These are phyloP conservation scores for Geranomyces michiganensis DNA, from an alignment of 192 early-diverging fungal genomes.

Conservation along the genomic window DNA sequence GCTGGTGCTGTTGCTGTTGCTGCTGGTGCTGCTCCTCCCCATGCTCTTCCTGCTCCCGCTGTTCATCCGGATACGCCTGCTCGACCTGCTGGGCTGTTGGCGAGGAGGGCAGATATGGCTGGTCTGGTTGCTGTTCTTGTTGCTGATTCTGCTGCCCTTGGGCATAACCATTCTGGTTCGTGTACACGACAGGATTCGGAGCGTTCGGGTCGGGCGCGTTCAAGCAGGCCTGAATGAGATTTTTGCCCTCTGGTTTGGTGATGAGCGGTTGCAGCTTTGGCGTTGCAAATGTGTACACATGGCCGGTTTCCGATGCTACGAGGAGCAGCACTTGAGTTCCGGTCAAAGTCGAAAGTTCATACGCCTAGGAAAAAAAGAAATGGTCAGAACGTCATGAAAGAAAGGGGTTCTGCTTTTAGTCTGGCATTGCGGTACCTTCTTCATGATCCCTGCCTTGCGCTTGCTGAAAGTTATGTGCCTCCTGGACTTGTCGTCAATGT, in stretches of 20 bases:
- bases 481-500: constrained; percentile 90
- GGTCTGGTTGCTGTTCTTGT: constrained; percentile 34
- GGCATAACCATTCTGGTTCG: not conserved
- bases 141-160: constrained; percentile 28
- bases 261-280: constrained; percentile 91
- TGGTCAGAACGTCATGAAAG: too few relatives aligned
- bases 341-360: constrained; percentile 89
- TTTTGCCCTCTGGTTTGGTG: constrained; percentile 85
- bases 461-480: constrained; percentile 95
- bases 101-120: constrained; percentile 28
- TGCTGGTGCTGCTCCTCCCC: constrained; percentile 24
- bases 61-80: constrained; percentile 19
- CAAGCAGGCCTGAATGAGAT: constrained; percentile 89
- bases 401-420: not conserved
- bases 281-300: constrained; percentile 94
- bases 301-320: constrained; percentile 92
- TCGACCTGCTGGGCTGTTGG: constrained; percentile 20
- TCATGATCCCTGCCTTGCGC: constrained; percentile 97
- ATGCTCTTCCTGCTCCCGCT: constrained; percentile 9
- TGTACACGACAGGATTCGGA: not conserved
- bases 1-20: constrained; percentile 6
- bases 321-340: constrained; percentile 92
- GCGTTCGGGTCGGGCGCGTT: constrained; percentile 73
- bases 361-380: constrained; percentile 62
- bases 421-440: too few relatives aligned